Conservation (phyloP, 345 rosid genomes). For the Boechera divaricarpa region DNA sequence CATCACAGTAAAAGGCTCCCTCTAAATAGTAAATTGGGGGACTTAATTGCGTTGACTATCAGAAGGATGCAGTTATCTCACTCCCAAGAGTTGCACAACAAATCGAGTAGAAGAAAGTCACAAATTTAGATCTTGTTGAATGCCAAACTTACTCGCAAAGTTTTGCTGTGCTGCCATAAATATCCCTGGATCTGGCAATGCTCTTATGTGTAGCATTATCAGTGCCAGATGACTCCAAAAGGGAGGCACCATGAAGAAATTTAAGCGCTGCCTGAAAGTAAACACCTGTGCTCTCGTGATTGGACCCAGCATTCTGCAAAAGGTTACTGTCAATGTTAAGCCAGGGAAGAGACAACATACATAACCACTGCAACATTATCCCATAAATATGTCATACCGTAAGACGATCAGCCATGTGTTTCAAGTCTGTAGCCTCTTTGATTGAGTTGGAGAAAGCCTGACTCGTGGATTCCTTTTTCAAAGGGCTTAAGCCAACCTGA, state of each 20-base stretch:
- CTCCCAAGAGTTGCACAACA: slow-evolving; percentile 26
- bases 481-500: slow-evolving; percentile 67
- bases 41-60: slow-evolving; percentile 5
- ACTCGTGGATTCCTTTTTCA: slow-evolving; percentile 67
- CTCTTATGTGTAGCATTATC: too few relatives aligned
- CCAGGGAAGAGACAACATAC: slow-evolving; percentile 23
- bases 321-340: slow-evolving; percentile 32
- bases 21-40: slow-evolving; percentile 22
- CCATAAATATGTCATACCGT: slow-evolving; percentile 57
- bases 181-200: slow-evolving; percentile 50
- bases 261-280: slow-evolving; percentile 75
- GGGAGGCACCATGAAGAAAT: slow-evolving; percentile 75
- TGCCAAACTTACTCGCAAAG: slow-evolving; percentile 68
- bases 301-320: slow-evolving; percentile 58
- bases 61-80: slow-evolving; percentile 25
- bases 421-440: slow-evolving; percentile 92
- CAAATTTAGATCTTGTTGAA: slow-evolving; percentile 29
- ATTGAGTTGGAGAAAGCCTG: slow-evolving; percentile 72
- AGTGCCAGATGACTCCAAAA: slow-evolving; percentile 61
- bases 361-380: slow-evolving; percentile 28
- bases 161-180: slow-evolving; percentile 63
- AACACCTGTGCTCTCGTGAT: slow-evolving; percentile 64
- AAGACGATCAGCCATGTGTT: slow-evolving; percentile 92
- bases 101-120: slow-evolving; percentile 31
- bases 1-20: slow-evolving; percentile 29